Conservation (phyloP, 768 basidiomycete species). For the Boletus patriciae region DNA sequence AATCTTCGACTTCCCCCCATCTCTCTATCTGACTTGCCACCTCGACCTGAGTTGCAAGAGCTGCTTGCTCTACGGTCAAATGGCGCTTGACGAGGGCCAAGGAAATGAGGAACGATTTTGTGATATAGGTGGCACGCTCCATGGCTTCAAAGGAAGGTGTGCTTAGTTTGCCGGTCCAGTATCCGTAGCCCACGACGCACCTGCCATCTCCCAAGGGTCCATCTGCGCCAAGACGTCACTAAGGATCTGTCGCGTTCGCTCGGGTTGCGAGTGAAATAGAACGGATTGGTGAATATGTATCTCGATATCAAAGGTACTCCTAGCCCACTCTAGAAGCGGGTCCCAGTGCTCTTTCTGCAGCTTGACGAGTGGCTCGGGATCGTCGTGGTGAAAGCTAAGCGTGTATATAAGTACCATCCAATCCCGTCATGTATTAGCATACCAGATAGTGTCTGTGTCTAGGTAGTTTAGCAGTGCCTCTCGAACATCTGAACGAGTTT, state of each 20-base stretch:
- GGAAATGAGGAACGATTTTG: constrained; percentile 89
- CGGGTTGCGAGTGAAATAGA: constrained; percentile 65
- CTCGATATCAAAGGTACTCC: constrained; percentile 62
- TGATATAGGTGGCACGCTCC: constrained; percentile 85
- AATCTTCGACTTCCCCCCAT: constrained; percentile 99
- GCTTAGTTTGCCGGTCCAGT: background rate
- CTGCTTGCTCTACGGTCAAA: constrained; percentile 80
- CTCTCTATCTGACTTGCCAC: constrained; percentile 93
- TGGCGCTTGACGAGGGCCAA: constrained; percentile 78
- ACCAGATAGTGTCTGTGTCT: constrained; percentile 95
- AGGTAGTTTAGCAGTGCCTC: constrained; percentile 77
- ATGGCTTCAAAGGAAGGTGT: constrained; percentile 53
- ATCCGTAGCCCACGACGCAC: constrained; percentile 43
- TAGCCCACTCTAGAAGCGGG: constrained; percentile 81
- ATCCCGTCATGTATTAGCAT: constrained; percentile 13
- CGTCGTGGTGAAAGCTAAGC: constrained; percentile 76
- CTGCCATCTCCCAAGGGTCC: constrained; percentile 87
- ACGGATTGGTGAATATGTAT: constrained; percentile 72
- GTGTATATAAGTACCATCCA: background rate
- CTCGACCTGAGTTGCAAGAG: constrained; percentile 85
- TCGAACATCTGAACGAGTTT: constrained; percentile 60
- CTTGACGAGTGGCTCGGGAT: constrained; percentile 70
- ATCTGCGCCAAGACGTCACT: constrained; percentile 56
- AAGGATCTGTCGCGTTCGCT: constrained; percentile 64
- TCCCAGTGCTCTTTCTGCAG: constrained; percentile 87